Base-by-base conservation (phyloP, 1,284 basidiomycete species). In the Abortiporus biennis region DNA sequence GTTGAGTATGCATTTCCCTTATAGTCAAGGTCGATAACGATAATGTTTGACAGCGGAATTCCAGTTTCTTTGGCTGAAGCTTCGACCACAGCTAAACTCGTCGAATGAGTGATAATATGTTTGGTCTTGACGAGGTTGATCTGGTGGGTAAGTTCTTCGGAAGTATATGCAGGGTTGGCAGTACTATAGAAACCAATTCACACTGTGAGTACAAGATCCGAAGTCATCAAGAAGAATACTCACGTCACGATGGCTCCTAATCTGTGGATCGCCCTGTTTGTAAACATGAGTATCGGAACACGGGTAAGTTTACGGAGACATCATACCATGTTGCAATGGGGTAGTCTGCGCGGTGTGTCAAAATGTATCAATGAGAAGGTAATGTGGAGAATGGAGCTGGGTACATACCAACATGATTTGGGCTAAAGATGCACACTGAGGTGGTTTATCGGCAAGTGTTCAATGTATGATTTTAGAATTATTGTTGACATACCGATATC, bases 151-250 rank as follows among this genome's bases (percentile, higher is more conserved):
- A 92, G 69, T 54, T 92, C 88, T n/a, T 72, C 70, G 4, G 62
- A 61, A 3, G 72, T 75, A 56, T 84, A 90, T 5, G 77, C 67
- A 0, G 87, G 85, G 54, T 91, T 92, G 1, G 78, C 78, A 15
- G 70, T 61, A 21, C 74, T 71, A 40, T 4, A 37, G 27, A 29
- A 29, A 29, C 27, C 8, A 29, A 29, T 9, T 8, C n/a, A n/a
- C n/a, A n/a, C n/a, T 27, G 19, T 30, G 61, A 67, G 48, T 68
- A 66, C 25, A 52, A 36, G 27, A n/a, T 29, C n/a, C 27, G 27
- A 29, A 29, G 27, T 29, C n/a, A n/a, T 29, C 23, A 24, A 32
- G 36, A 40, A 35, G 15, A 25, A 4, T 36, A 53, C 72, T 53
- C 60, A 78, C 71, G 58, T 59, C 16, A 85, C 68, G 40, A 84